Evolutionary conservation across 1,284 basidiomycete species (phyloP).

Genomic region (Sporisorium iseilematis-ciliati): DNA sequence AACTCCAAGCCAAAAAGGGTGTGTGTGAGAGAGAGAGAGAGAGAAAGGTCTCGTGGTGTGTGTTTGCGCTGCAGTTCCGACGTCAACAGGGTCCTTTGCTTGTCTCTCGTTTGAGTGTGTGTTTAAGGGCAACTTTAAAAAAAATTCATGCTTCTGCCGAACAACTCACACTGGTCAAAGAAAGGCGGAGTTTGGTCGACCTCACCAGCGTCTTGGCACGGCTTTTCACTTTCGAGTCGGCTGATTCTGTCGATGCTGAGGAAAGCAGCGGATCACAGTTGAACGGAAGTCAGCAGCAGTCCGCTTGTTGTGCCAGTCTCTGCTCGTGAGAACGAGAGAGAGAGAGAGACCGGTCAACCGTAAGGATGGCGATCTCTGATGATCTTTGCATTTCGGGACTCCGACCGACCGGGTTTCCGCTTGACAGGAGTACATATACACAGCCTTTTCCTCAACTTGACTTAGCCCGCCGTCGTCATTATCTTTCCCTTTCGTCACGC

Average conservation of each 20-base stretch:
- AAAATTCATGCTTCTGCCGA: background rate
- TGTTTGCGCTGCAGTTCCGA: slow-evolving; percentile 33
- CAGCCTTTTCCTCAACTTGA: background rate
- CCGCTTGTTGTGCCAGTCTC: no score
- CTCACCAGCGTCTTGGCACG: slow-evolving; percentile 2
- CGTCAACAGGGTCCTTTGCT: slow-evolving; percentile 30
- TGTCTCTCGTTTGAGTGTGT: background rate
- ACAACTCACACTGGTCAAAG: background rate
- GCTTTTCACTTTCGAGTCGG: background rate
- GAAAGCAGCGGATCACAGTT: no score
- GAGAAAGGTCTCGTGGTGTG: background rate
- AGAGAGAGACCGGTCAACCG: no score
- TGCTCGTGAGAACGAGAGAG: no score
- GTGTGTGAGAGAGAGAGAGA: no score
- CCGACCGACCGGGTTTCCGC: background rate
- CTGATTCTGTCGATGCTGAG: no score
- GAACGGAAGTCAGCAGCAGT: no score
- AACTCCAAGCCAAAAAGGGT: background rate
- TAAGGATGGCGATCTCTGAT: background rate
- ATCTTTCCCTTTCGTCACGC: background rate
- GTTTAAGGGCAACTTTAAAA: background rate
- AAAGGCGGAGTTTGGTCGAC: slow-evolving; percentile 5
- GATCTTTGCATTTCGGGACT: background rate
- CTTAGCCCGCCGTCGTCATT: background rate
- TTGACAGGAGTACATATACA: slow-evolving; percentile 7